Evolutionary conservation across 768 basidiomycete genomes (phyloP), one percentile per base, ranked within the genome.

Genomic region (Saitozyma podzolica): DNA sequence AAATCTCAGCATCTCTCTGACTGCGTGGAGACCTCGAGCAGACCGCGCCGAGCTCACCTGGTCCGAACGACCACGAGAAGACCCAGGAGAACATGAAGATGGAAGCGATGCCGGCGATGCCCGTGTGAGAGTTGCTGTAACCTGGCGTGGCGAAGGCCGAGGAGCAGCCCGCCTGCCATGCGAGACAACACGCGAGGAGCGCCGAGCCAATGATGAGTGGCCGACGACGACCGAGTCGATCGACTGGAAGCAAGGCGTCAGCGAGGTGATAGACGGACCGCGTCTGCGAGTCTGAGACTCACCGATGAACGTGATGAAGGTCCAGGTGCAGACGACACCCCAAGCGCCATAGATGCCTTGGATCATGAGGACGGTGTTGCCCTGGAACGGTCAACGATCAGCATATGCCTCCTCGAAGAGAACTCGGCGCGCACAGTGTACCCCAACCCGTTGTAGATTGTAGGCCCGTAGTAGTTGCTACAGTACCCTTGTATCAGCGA

Each of bases 271-370:
- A 29, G 2, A 29, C 5, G 29, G 29, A 29, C 5, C 29, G 29
- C 29, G 29, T 5, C 5, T 5, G 5, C 29, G 29, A 29, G 29
- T 5, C 29, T 5, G 29, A 2, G 29, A 29, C 29, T 29, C 29
- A 29, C 29, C 29, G 41, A 86, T 74, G 61, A 86, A 81, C n/a
- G 80, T 82, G 67, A 87, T 86, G 77, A 86, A 87, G 77, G 85
- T 84, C 49, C 13, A 69, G 6, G 51, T 56, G 48, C 59, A 50
- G 48, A 68, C 58, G 41, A 60, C 84, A 0, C 85, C 85, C 50
- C 86, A 82, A 14, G 85, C 85, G 40, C 85, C 85, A 66, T 84
- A 85, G 57, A 86, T 84, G 45, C 86, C 85, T 77, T 86, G 85
- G 39, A 86, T 84, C 8, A 87, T 80, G 17, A 87, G 80, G 17